Evolutionary conservation across 148 eudicot genomes (phyloP).

Genomic region (Chenopodium formosanum): DNA sequence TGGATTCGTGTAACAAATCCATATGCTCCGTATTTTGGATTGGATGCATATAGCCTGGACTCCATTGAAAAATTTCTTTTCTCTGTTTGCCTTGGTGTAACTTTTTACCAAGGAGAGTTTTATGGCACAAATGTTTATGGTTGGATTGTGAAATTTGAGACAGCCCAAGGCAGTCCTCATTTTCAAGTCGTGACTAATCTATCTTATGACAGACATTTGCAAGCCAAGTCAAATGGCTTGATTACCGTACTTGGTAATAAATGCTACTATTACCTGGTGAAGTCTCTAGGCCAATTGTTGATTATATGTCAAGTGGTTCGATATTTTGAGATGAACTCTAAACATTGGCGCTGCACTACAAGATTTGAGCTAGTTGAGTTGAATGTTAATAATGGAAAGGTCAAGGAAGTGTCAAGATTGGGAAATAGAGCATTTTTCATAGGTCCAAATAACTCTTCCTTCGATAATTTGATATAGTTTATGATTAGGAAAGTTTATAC

Average conservation of each 20-base stretch:
- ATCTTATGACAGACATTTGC: no score
- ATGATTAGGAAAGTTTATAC: no score
- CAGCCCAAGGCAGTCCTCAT: not conserved
- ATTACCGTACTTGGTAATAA: no score
- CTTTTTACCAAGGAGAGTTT: slow-evolving; percentile 4
- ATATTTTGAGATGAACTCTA: not conserved
- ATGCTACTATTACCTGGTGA: not conserved
- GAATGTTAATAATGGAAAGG: not conserved
- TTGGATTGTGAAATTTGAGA: not conserved
- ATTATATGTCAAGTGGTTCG: not conserved
- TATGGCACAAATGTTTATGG: not conserved
- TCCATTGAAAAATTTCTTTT: no score
- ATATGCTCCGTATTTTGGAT: not conserved
- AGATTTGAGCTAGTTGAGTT: not conserved
- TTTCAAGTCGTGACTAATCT: not conserved
- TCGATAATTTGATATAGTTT: no score
- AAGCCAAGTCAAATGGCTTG: no score
- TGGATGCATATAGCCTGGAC: no score
- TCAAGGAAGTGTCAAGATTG: not conserved
- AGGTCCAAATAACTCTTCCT: not conserved
- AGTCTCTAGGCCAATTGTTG: not conserved
- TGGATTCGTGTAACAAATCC: not conserved
- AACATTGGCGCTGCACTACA: no score
- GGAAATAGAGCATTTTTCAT: not conserved
- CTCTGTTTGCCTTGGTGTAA: not conserved